Evolutionary conservation across 2,329 filamentous ascomycete species (phyloP).

Genomic region (Pestalotiopsis sp.): DNA sequence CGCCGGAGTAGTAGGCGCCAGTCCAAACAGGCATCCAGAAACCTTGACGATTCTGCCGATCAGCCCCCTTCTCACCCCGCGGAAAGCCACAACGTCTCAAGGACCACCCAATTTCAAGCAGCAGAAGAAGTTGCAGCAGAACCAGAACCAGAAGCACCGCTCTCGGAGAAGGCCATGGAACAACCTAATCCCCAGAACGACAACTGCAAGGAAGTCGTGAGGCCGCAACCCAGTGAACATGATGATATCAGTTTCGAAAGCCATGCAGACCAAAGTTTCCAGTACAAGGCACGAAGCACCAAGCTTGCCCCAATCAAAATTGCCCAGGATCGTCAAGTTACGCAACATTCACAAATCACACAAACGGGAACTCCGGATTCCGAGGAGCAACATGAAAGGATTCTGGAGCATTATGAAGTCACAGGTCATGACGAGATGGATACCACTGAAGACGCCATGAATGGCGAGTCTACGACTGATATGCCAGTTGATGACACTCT

Average conservation of each 20-base stretch:
- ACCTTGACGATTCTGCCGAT: neutral
- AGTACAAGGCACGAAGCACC: slow-evolving; percentile 26
- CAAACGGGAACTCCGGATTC: slow-evolving; percentile 20
- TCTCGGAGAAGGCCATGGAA: neutral
- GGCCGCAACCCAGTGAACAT: neutral
- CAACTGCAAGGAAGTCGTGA: neutral
- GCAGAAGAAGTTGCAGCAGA: neutral
- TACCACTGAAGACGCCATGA: neutral
- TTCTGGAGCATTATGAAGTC: neutral
- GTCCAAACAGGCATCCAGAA: neutral
- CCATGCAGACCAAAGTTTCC: slow-evolving; percentile 30
- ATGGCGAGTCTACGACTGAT: neutral
- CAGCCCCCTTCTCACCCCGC: neutral
- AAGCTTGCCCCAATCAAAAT: slow-evolving; percentile 17
- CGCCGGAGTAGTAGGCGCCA: neutral
- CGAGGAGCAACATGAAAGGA: slow-evolving; percentile 13
- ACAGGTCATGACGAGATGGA: neutral
- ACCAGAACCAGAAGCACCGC: neutral
- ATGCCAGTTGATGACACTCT: neutral
- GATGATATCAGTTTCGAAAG: slow-evolving; percentile 23
- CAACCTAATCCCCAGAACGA: neutral
- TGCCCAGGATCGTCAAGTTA: neutral
- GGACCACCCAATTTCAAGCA: neutral
- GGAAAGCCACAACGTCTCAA: neutral
- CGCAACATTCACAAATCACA: slow-evolving; percentile 14